These are phyloP conservation scores for Mariannaea elegans DNA, from an alignment of 2,329 filamentous ascomycete genomes.

Conservation along the genomic window DNA sequence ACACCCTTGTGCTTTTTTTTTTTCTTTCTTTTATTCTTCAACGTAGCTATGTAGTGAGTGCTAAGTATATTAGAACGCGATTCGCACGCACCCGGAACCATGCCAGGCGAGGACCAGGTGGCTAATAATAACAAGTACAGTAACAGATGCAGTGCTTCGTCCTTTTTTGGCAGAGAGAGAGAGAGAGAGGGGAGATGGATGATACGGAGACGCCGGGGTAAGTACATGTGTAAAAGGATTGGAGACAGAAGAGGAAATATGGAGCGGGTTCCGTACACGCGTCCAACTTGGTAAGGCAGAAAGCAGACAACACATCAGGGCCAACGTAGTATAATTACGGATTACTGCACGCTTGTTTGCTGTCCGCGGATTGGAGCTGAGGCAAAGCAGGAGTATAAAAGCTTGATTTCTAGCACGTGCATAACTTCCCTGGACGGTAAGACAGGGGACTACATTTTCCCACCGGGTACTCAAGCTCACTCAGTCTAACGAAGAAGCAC, in stretches of 20 bases:
- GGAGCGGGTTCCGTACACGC: too few relatives aligned
- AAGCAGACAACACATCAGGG: background rate
- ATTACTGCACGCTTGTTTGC: background rate
- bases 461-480: too few relatives aligned
- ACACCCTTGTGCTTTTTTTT: too few relatives aligned
- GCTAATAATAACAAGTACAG: background rate
- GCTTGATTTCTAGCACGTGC: slow-evolving; percentile 14
- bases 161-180: background rate
- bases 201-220: too few relatives aligned
- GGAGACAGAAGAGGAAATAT: background rate
- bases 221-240: too few relatives aligned
- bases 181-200: background rate
- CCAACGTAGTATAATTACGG: background rate
- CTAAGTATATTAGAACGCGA: background rate
- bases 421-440: slow-evolving; percentile 6
- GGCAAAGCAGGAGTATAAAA: background rate
- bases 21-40: too few relatives aligned
- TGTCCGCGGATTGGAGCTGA: background rate
- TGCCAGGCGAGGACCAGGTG: background rate
- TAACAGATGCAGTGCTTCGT: too few relatives aligned
- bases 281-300: too few relatives aligned
- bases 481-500: too few relatives aligned
- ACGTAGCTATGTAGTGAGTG: too few relatives aligned
- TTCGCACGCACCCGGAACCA: background rate
- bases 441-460: background rate